These are phyloP conservation scores for Evernia prunastri DNA, from an alignment of 495 filamentous ascomycete species.

Conservation along the genomic window DNA sequence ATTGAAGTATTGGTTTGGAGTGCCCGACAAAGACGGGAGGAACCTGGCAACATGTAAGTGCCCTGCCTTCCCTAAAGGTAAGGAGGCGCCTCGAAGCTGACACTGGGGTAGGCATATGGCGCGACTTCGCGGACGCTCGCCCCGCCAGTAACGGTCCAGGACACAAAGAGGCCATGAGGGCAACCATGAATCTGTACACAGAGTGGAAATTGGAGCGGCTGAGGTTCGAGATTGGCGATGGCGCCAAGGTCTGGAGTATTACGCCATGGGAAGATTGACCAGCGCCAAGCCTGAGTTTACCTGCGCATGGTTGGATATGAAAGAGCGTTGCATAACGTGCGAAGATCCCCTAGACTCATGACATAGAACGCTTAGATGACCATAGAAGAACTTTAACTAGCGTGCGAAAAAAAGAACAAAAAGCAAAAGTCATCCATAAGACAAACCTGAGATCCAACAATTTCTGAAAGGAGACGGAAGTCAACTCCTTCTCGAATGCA, in stretches of 20 bases:
- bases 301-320: neutral
- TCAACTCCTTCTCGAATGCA: too few relatives aligned
- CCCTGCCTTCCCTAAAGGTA: neutral
- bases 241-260: constrained; percentile 20
- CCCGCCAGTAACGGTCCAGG: constrained; percentile 58
- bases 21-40: constrained; percentile 52
- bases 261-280: constrained; percentile 18
- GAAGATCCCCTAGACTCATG: neutral
- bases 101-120: constrained; percentile 53
- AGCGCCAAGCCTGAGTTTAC: too few relatives aligned
- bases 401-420: too few relatives aligned
- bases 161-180: constrained; percentile 33
- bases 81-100: constrained; percentile 11
- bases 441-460: too few relatives aligned
- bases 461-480: too few relatives aligned
- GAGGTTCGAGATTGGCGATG: constrained; percentile 21
- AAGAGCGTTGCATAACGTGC: neutral
- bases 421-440: too few relatives aligned
- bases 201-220: constrained; percentile 25
- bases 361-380: too few relatives aligned
- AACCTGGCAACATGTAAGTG: constrained; percentile 59
- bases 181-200: constrained; percentile 23
- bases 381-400: too few relatives aligned
- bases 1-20: constrained; percentile 83
- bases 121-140: constrained; percentile 60